Percentiles rank a stretch among this genome's conserved stretches.
These are phyloP conservation scores for Sarcodon aspratus DNA, from an alignment of 768 basidiomycete genomes.

Conservation along the genomic window DNA sequence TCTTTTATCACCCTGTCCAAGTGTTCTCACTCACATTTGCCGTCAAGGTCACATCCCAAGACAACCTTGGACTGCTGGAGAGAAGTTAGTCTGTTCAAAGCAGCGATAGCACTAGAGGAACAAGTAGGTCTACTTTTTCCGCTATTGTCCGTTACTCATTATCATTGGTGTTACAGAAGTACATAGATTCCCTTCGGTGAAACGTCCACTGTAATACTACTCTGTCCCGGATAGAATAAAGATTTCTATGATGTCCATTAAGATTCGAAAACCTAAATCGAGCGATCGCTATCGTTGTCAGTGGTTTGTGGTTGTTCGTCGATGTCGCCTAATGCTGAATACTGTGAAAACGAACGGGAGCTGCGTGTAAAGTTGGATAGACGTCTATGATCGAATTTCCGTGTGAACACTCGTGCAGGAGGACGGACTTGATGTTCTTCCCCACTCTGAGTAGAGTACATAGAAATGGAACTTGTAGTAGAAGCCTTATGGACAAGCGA, in stretches of 20 bases:
- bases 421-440: slow-evolving; percentile 17
- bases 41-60: slow-evolving; percentile 25
- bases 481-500: slow-evolving; percentile 14
- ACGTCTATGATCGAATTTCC: too few species aligned
- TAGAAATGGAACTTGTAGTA: slow-evolving; percentile 21
- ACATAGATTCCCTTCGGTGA: slow-evolving; percentile 40
- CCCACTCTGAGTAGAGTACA: slow-evolving; percentile 26
- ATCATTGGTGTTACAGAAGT: slow-evolving; percentile 30
- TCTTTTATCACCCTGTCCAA: slow-evolving; percentile 3
- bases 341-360: too few species aligned
- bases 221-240: neutral
- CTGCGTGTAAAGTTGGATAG: too few species aligned
- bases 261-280: too few species aligned
- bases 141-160: neutral
- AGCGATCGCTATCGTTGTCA: too few species aligned
- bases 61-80: slow-evolving; percentile 66
- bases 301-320: too few species aligned
- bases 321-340: too few species aligned
- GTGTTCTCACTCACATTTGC: neutral
- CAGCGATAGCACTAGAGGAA: slow-evolving; percentile 55
- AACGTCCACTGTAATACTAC: neutral
- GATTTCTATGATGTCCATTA: too few species aligned
- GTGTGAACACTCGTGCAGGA: too few species aligned
- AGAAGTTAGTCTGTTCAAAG: slow-evolving; percentile 61
- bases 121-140: slow-evolving; percentile 32